Evolutionary conservation across 2,329 filamentous ascomycete genomes (phyloP).

Genomic region (Arthrobotrys pseudoclavata): DNA sequence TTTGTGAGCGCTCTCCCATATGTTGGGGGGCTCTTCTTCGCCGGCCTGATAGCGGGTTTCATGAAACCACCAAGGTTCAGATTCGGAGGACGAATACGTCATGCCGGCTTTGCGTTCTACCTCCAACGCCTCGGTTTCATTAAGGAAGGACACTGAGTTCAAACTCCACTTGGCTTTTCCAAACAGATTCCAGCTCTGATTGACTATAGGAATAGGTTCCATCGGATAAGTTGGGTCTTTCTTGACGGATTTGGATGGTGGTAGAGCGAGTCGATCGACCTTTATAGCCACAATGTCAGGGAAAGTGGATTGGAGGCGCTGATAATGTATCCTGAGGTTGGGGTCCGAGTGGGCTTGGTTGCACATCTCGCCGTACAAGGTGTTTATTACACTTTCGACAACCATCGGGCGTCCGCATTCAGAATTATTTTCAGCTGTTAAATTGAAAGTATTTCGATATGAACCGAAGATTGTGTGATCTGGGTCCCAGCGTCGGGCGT

Average conservation of each 20-base stretch:
- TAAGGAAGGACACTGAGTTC: conserved; percentile 28
- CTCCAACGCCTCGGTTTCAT: conserved; percentile 16
- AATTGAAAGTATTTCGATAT: conserved; percentile 27
- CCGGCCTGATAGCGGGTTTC: conserved; percentile 26
- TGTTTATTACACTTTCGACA: conserved; percentile 22
- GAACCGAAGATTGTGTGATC: conserved; percentile 37
- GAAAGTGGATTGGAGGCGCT: conserved; percentile 16
- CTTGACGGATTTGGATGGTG: conserved; percentile 18
- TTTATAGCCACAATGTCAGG: conserved; percentile 14
- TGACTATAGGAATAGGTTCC: conserved; percentile 38
- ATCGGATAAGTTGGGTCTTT: neutral
- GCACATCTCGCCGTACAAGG: conserved; percentile 29
- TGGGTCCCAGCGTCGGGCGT: conserved; percentile 44
- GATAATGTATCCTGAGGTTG: conserved; percentile 46
- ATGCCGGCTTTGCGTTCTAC: neutral
- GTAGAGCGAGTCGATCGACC: conserved; percentile 49
- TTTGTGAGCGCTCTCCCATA: conserved; percentile 42
- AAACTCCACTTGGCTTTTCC: conserved; percentile 49
- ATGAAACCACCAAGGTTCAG: conserved; percentile 52
- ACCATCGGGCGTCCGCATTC: neutral
- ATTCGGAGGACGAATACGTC: conserved; percentile 10
- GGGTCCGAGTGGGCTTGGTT: conserved; percentile 56
- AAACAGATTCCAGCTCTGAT: conserved; percentile 52
- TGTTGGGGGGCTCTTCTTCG: neutral
- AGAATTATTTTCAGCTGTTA: conserved; percentile 8